Conservation (phyloP, 805 yeast species). For the Wickerhamomyces bovis region DNA sequence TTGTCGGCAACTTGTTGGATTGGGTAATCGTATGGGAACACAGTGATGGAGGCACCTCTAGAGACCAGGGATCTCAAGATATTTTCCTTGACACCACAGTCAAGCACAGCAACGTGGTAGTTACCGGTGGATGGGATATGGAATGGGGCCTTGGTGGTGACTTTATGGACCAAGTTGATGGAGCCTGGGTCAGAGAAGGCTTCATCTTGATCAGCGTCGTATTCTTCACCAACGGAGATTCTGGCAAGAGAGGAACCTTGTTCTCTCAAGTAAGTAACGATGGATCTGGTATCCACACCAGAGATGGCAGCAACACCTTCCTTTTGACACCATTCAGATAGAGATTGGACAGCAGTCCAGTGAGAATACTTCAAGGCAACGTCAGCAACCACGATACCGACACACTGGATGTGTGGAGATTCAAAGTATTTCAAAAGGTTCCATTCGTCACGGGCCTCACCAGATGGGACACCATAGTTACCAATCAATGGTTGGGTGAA, state of each 20-base stretch:
- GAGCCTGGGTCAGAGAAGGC: conserved; percentile 89
- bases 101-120: conserved; percentile 86
- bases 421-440: conserved; percentile 87
- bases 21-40: conserved; percentile 94
- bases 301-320: conserved; percentile 95
- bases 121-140: conserved; percentile 63
- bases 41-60: conserved; percentile 95
- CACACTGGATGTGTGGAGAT: conserved; percentile 85
- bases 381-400: conserved; percentile 94
- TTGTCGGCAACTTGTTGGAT: conserved; percentile 83
- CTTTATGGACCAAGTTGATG: conserved; percentile 85
- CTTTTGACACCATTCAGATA: conserved; percentile 93
- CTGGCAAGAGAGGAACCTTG: conserved; percentile 92
- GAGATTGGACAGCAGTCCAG: conserved; percentile 98
- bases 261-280: conserved; percentile 90
- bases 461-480: conserved; percentile 95
- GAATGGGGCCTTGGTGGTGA: conserved; percentile 93
- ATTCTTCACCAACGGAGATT: conserved; percentile 84
- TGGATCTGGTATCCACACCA: conserved; percentile 95
- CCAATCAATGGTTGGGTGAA: conserved; percentile 97
- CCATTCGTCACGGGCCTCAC: conserved; percentile 72
- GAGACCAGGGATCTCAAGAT: conserved; percentile 88
- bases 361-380: conserved; percentile 95
- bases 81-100: conserved; percentile 98
- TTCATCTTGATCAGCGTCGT: conserved; percentile 87